These are phyloP conservation scores for Vanderwaltozyma polyspora DNA, from an alignment of 805 yeast genomes.

Conservation along the genomic window DNA sequence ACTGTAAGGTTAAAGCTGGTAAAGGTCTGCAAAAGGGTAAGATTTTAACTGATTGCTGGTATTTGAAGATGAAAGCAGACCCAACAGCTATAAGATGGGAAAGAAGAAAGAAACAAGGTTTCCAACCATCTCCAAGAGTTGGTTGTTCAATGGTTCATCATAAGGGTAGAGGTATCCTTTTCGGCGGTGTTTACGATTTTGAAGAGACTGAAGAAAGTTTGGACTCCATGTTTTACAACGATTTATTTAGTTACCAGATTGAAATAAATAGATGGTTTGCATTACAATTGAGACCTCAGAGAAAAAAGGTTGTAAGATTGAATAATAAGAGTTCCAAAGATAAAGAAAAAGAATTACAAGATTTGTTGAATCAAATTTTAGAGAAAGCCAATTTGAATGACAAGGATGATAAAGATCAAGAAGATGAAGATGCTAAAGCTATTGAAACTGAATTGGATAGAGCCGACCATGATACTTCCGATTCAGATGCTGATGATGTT, in stretches of 20 bases:
- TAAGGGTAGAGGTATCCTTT: conserved; percentile 73
- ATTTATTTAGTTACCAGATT: conserved; percentile 67
- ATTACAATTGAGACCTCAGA: conserved; percentile 25
- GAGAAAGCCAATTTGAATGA: conserved; percentile 63
- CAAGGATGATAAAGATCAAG: conserved; percentile 35
- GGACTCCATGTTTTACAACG: conserved; percentile 75
- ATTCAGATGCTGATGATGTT: conserved; percentile 25
- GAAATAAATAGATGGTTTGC: conserved; percentile 86
- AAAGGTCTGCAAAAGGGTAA: conserved; percentile 88
- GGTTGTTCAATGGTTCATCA: conserved; percentile 86
- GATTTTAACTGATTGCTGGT: conserved; percentile 77
- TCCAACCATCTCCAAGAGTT: conserved; percentile 86
- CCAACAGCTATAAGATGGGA: conserved; percentile 70
- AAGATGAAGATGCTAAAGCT: conserved; percentile 23
- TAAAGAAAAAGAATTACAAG: conserved; percentile 75
- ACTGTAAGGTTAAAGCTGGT: conserved; percentile 72
- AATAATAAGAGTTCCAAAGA: conserved; percentile 35
- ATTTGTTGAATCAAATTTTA: conserved; percentile 60
- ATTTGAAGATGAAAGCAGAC: conserved; percentile 76
- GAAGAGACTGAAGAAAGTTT: conserved; percentile 92
- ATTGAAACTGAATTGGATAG: conserved; percentile 28
- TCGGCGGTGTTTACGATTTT: conserved; percentile 92
- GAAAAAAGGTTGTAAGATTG: conserved; percentile 33
- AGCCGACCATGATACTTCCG: conserved; percentile 28
- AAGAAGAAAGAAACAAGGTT: conserved; percentile 78